Base-by-base conservation (phyloP, 768 basidiomycete species). In the Glaciozyma martinii region DNA sequence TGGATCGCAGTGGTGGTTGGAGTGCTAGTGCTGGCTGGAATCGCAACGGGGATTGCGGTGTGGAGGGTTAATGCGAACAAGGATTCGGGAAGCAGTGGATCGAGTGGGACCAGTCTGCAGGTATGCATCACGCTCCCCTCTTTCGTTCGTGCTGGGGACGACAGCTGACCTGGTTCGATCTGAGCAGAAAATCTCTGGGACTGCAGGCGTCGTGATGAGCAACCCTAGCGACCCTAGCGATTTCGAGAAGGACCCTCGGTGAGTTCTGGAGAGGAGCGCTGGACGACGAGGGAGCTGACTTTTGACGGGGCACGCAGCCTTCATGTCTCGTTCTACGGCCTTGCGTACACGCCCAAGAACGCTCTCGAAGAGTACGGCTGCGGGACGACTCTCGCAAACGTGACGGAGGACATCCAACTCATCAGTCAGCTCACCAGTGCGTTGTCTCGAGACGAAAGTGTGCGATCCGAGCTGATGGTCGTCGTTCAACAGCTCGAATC, bases 381-480 rank as follows among this genome's bases (percentile, higher is more conserved):
- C 40, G 73, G 73, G 12, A 68, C 61, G 2, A 70, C 63, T 1
- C 61, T 61, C 10, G 59, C 53, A n/a, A 66, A 68, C 40, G 70
- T 74, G 15, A 67, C 63, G 8, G 56, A 62, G 33, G 73, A 74
- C 58, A 66, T 74, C 16, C 66, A 70, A 49, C 60, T 74, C 3
- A 19, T 74, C 3, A 61, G 63, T 10, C 72, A 73, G 40, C 47
- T 73, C 13, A 73, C 67, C 1, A 65, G 63, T 68, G 37, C 37
- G 37, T 40, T 40, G n/a, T 13, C 12, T 40, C 37, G 37, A 40
- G 37, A n/a, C n/a, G n/a, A n/a, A n/a, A n/a, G n/a, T n/a, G 37
- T 6, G 23, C 5, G 16, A 30, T 21, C 18, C 7, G 19, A 27
- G n/a, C 42, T 58, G 57, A 44, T 21, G 13, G 3, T 52, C 25